These are phyloP conservation scores for Bombardia bombarda DNA, from an alignment of 495 filamentous ascomycete species.

Conservation along the genomic window DNA sequence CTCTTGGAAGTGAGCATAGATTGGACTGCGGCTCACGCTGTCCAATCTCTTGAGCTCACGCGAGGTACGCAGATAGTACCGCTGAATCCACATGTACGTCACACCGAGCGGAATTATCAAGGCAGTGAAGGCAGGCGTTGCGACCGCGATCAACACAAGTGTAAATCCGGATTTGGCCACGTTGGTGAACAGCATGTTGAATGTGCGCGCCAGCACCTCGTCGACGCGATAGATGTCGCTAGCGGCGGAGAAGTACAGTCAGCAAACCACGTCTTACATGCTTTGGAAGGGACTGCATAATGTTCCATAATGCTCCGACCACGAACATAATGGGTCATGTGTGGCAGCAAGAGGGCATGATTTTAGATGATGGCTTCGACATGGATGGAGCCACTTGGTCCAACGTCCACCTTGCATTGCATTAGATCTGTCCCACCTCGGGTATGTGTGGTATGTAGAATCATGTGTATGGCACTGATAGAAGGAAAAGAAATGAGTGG, in stretches of 20 bases:
- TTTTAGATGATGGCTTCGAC: constrained; percentile 8
- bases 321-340: constrained; percentile 3
- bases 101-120: constrained; percentile 73
- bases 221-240: constrained; percentile 95
- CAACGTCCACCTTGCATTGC: constrained; percentile 8
- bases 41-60: constrained; percentile 94
- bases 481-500: constrained; percentile 1
- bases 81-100: constrained; percentile 88
- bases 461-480: not conserved
- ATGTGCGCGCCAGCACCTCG: constrained; percentile 85
- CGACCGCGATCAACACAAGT: constrained; percentile 70
- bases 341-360: constrained; percentile 9
- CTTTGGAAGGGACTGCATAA: not conserved
- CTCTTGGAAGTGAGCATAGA: constrained; percentile 98
- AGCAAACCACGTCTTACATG: constrained; percentile 14
- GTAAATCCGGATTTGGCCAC: constrained; percentile 78
- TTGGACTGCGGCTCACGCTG: constrained; percentile 88
- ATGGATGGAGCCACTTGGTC: constrained; percentile 12
- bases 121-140: constrained; percentile 73
- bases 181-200: constrained; percentile 93
- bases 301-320: constrained; percentile 5
- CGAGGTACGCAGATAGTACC: constrained; percentile 94
- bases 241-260: constrained; percentile 12
- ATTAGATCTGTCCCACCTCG: constrained; percentile 10
- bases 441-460: no score